A percentile compares a stretch with the other conserved stretches of the same genome.
Evolutionary conservation across 2,329 filamentous ascomycete genomes (phyloP).

Genomic region (Truncatella angustata): DNA sequence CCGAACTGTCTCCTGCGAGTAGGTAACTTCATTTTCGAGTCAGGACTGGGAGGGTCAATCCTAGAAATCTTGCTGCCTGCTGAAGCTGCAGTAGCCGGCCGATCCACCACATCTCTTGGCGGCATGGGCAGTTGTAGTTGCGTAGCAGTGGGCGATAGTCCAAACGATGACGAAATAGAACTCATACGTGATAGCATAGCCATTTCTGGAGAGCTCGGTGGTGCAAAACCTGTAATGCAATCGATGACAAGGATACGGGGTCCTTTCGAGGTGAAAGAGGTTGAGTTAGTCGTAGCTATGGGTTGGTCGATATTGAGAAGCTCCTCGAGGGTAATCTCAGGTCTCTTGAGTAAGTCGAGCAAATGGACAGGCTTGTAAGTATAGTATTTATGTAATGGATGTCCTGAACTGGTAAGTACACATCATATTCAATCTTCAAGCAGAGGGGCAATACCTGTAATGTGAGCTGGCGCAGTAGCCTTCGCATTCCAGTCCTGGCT

Average conservation of each 20-base stretch:
- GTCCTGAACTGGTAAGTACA: conserved; percentile 40
- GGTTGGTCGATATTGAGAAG: conserved; percentile 38
- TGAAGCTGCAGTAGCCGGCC: conserved; percentile 26
- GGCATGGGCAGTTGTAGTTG: conserved; percentile 20
- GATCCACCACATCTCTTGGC: conserved; percentile 19
- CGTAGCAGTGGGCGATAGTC: conserved; percentile 23
- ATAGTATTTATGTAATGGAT: conserved; percentile 63
- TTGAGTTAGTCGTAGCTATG: conserved; percentile 25
- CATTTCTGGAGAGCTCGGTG: conserved; percentile 42
- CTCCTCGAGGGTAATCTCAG: conserved; percentile 43
- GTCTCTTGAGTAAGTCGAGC: conserved; percentile 51
- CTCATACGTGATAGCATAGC: conserved; percentile 47
- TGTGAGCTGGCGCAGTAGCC: conserved; percentile 44
- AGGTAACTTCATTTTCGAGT: conserved; percentile 54
- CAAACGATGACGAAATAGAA: conserved; percentile 32
- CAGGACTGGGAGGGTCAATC: conserved; percentile 28
- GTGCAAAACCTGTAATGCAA: conserved; percentile 56
- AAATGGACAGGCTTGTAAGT: conserved; percentile 60
- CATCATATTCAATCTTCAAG: background rate
- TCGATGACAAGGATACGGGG: conserved; percentile 59
- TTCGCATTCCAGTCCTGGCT: conserved; percentile 42
- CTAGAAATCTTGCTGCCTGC: conserved; percentile 24
- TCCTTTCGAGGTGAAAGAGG: conserved; percentile 18
- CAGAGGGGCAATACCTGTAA: conserved; percentile 41
- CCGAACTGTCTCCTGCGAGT: conserved; percentile 57